A percentile compares a stretch with the other conserved stretches of the same genome.
These are phyloP conservation scores for Tetrastigma voinierianum DNA, from an alignment of 164 flowering plant species.

Conservation along the genomic window DNA sequence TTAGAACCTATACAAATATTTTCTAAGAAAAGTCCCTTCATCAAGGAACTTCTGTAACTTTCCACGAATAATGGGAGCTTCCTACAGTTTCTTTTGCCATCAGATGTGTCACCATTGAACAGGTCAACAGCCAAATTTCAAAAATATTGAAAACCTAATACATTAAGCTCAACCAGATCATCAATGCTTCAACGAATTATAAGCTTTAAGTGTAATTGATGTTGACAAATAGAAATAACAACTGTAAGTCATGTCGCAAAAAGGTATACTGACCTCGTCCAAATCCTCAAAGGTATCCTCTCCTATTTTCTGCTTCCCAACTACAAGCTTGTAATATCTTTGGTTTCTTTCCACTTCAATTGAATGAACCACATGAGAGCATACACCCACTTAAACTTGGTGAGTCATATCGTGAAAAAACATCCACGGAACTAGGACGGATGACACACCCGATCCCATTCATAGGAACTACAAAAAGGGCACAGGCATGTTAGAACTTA, in stretches of 20 bases:
- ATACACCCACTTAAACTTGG: conserved; percentile 89
- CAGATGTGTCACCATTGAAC: too few relatives aligned
- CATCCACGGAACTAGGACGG: conserved; percentile 96
- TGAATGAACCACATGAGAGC: too few relatives aligned
- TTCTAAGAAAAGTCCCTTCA: too few relatives aligned
- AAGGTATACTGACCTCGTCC: conserved; percentile 63
- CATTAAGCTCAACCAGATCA: too few relatives aligned
- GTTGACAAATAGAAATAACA: neutral
- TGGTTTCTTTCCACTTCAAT: conserved; percentile 91
- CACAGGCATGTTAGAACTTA: neutral
- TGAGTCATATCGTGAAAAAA: conserved; percentile 72
- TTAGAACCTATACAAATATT: too few relatives aligned
- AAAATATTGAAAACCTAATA: too few relatives aligned
- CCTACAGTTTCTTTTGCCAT: too few relatives aligned
- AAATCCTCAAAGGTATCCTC: conserved; percentile 95
- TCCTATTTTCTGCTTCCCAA: conserved; percentile 91
- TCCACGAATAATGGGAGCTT: too few relatives aligned
- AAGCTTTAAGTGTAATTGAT: neutral
- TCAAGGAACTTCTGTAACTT: too few relatives aligned
- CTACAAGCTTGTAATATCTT: conserved; percentile 90
- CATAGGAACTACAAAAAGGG: conserved; percentile 55
- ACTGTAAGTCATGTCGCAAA: neutral
- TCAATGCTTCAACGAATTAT: neutral
- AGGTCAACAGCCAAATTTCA: too few relatives aligned
- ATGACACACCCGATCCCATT: too few relatives aligned